Evolutionary conservation across 73 alveolate species (phyloP), one percentile per base, ranked within the genome.

Genomic region (Uronychia binucleata): DNA sequence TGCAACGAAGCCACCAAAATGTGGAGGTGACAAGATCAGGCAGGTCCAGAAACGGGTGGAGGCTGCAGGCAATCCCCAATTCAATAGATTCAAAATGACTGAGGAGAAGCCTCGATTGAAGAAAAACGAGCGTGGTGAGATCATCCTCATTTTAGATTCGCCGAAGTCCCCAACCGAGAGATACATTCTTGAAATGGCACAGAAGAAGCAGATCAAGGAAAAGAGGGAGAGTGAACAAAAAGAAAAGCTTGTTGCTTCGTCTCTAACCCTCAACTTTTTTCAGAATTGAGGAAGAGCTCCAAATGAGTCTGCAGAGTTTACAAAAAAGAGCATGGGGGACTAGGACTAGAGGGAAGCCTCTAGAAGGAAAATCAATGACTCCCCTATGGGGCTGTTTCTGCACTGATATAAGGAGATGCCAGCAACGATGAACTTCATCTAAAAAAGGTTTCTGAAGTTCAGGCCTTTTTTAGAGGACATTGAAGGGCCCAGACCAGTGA

Each of bases 381-480:
- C 67, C 67, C 67, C 67, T 11, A 5, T 46, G 5, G 67, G n/a
- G 19, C 19, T 46, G 5, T 46, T 19, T 19, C 19, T 46, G n/a
- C 67, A 11, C 67, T 11, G 19, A 46, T 19, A 46, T 46, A 46
- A 46, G 19, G 67, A 46, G 19, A 11, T 11, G 67, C 67, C 67
- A 46, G 67, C 67, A 5, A 46, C 67, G 67, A 11, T 46, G 19
- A 46, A 46, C 67, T 11, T 46, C 67, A 82, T 82, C 11, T 59
- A 75, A 84, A 83, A 83, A 82, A 83, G 75, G 78, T 83, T 75
- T 33, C 58, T 83, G 26, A 75, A 59, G 26, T 83, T 83, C 75
- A 31, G 90, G 31, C 79, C 84, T 11, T 46, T 11, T 34, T 74
- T 74, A 32, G 90, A 83, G 29, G 90, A 75, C 34, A 83, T 78